Evolutionary conservation across 768 basidiomycete species (phyloP).

Genomic region (Chalciporus chontae): DNA sequence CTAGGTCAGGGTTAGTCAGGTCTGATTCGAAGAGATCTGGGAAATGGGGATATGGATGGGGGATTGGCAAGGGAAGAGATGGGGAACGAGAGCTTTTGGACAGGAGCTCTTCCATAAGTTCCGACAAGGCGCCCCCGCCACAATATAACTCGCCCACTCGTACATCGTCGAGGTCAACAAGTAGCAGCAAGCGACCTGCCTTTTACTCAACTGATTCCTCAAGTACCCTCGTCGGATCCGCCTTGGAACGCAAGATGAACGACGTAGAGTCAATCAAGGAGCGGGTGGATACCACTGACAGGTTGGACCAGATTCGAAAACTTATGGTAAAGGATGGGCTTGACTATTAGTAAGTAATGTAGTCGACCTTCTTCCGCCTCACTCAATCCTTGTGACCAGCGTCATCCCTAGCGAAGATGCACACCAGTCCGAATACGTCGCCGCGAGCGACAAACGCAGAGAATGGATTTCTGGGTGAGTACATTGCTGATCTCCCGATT

Average conservation of each 20-base stretch:
- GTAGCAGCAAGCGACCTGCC: constrained; percentile 38
- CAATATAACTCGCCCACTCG: constrained; percentile 32
- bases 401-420: constrained; percentile 78
- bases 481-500: constrained; percentile 25
- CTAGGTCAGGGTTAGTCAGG: constrained; percentile 46
- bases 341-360: constrained; percentile 67
- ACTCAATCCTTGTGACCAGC: constrained; percentile 36
- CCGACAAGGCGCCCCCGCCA: constrained; percentile 35
- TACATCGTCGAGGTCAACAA: constrained; percentile 38
- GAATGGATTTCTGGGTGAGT: constrained; percentile 75
- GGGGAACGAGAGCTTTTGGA: constrained; percentile 36
- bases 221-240: constrained; percentile 73
- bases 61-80: constrained; percentile 53
- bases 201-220: constrained; percentile 59
- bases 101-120: constrained; percentile 33
- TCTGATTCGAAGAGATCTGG: constrained; percentile 56
- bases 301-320: constrained; percentile 59
- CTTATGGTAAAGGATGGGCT: constrained; percentile 65
- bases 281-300: constrained; percentile 54
- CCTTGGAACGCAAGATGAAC: constrained; percentile 63
- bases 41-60: constrained; percentile 74
- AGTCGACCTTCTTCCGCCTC: constrained; percentile 2
- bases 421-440: constrained; percentile 81
- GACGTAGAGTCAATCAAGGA: constrained; percentile 55
- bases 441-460: constrained; percentile 69